Evolutionary conservation across 257 asterid genomes (phyloP), one percentile per base, ranked within the genome.

Genomic region (Verbascum thapsus): DNA sequence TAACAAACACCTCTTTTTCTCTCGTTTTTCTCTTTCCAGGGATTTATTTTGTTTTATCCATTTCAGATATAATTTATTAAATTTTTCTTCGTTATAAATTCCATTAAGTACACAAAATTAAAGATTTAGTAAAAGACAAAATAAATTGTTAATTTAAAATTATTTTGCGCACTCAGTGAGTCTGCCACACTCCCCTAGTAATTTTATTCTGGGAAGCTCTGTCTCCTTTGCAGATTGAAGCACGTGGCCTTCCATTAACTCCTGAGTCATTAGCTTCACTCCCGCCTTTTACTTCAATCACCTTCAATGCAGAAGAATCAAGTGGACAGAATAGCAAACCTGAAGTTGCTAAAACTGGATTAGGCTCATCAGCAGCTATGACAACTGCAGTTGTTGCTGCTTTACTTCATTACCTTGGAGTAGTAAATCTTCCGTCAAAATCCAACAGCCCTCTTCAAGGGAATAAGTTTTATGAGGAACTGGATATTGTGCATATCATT

Each of bases 301-400:
- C 99, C 54, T 78, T 90, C 64, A 94, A 87, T 69, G 81, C 86
- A 8, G 97, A 94, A 67, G 95, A 81, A 60, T 74, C 89, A 32
- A 73, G 68, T 78, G 90, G 83, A 20, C 84, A 72, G 52, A 84
- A 73, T 61, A 61, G 80, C 81, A 88, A 84, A 74, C 99, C 99
- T 55, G 99, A 94, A 82, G 99, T 90, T 76, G 97, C 99, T 65
- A 94, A 94, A 81, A 94, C 99, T 61, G 99, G 99, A 41, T 70
- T 94, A 86, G 99, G 99, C 65, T 94, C 99, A 10, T 94, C 99
- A 17, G 99, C 99, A 45, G 99, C 99, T 47, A 94, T 90, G 99
- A 94, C 97, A 70, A 90, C 97, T 73, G 97, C 97, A 8, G 99
- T 94, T 64, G 97, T 82, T 62, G 90, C 96, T 66, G 83, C 95